Evolutionary conservation across 305 asterid species (phyloP).

Genomic region (Fraxinus baroniana): DNA sequence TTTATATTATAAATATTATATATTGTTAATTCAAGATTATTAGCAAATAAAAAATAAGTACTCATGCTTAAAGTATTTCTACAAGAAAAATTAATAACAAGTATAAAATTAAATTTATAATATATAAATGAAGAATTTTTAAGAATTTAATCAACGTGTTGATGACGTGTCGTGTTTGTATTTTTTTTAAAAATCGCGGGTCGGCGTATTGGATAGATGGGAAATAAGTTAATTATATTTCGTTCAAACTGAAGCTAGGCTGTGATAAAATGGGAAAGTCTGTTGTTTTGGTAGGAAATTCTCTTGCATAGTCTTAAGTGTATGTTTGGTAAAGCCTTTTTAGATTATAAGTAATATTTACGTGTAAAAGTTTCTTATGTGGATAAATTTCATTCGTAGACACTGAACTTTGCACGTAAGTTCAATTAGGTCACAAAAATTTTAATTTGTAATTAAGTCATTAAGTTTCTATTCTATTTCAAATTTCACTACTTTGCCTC

Average conservation of each 20-base stretch:
- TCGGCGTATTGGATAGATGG: neutral
- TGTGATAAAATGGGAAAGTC: neutral
- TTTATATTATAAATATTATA: too few species aligned
- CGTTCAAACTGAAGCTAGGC: neutral
- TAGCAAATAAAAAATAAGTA: too few species aligned
- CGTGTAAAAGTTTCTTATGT: neutral
- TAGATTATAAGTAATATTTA: neutral
- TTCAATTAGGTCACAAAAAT: neutral
- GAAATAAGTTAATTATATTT: too few species aligned
- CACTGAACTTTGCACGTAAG: neutral
- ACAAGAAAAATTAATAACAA: too few species aligned
- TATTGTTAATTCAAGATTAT: too few species aligned
- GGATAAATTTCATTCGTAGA: neutral
- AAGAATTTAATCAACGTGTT: too few species aligned
- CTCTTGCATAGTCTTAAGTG: neutral
- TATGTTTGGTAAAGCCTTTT: neutral
- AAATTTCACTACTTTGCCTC: slow-evolving; percentile 25
- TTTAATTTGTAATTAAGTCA: neutral
- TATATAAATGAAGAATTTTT: too few species aligned
- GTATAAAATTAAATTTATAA: too few species aligned
- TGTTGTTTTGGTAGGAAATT: neutral
- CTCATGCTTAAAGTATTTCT: too few species aligned
- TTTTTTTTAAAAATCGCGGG: too few species aligned
- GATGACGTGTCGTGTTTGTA: too few species aligned
- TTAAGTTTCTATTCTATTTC: neutral